A percentile compares a stretch with the other conserved stretches of the same genome.
These are phyloP conservation scores for Botrytis medusae DNA, from an alignment of 2,329 filamentous ascomycete species.

Conservation along the genomic window DNA sequence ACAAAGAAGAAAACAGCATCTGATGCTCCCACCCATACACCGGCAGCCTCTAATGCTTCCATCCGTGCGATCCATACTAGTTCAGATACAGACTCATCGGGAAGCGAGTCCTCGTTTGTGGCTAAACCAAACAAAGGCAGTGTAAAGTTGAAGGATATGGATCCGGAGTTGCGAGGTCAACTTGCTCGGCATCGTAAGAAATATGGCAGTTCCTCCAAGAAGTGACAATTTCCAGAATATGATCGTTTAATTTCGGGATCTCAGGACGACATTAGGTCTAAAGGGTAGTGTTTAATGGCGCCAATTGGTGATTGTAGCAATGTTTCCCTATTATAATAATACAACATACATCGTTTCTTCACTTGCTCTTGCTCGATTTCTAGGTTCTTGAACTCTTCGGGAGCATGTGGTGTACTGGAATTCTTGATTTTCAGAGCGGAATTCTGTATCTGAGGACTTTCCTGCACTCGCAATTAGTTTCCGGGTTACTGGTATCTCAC, in stretches of 20 bases:
- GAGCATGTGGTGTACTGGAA: no score
- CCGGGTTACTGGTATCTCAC: background rate
- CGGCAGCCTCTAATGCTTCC: background rate
- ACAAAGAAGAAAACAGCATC: background rate
- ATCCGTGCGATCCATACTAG: background rate
- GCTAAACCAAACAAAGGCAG: background rate
- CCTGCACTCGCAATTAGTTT: background rate
- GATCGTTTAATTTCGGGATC: background rate
- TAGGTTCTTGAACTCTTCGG: no score
- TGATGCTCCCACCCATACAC: no score
- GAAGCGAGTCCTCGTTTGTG: no score
- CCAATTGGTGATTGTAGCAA: background rate
- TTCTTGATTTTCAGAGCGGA: background rate
- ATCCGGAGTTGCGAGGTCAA: background rate
- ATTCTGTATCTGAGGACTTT: background rate
- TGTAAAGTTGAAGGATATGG: background rate
- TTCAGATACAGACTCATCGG: background rate
- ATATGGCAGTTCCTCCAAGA: background rate
- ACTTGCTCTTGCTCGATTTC: background rate
- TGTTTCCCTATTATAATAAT: background rate
- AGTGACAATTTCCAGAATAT: background rate
- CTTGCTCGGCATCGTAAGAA: background rate
- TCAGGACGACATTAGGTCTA: background rate
- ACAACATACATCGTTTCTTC: background rate
- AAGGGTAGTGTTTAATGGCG: background rate